Conservation (phyloP, 208 protist species). For the Leishmania mexicana region DNA sequence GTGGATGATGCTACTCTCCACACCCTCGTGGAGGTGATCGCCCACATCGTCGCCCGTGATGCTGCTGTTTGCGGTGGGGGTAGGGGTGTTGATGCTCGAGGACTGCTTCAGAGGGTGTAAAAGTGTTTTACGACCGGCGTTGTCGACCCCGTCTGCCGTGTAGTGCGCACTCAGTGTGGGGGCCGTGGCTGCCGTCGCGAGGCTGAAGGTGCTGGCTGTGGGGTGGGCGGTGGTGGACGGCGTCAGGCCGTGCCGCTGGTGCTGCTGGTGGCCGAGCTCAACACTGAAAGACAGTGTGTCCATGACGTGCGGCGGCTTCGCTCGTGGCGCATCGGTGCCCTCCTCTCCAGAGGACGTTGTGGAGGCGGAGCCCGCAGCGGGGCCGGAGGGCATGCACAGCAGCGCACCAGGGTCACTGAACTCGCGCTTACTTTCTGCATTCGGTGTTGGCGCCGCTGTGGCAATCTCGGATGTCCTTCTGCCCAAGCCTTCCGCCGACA, state of each 20-base stretch:
- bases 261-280: slow-evolving; percentile 1
- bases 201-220: not conserved
- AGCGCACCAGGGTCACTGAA: not conserved
- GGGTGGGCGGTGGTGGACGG: not conserved
- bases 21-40: not conserved
- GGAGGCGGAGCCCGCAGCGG: not conserved
- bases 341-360: not conserved
- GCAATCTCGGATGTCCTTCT: not conserved
- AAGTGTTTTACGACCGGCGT: slow-evolving; percentile 13
- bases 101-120: slow-evolving; percentile 17
- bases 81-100: not conserved
- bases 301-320: not conserved
- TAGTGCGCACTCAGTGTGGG: no score
- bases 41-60: slow-evolving; percentile 8
- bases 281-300: not conserved
- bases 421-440: not conserved
- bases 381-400: not conserved
- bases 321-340: not conserved
- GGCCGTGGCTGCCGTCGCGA: not conserved
- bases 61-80: slow-evolving; percentile 7
- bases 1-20: slow-evolving; percentile 9
- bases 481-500: not conserved
- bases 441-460: slow-evolving; percentile 2
- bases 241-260: slow-evolving; percentile 8
- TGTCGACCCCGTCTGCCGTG: slow-evolving; percentile 1